Evolutionary conservation across 2,329 filamentous ascomycete genomes (phyloP), one percentile per base, ranked within the genome.

Genomic region (Monosporascus cannonballus): DNA sequence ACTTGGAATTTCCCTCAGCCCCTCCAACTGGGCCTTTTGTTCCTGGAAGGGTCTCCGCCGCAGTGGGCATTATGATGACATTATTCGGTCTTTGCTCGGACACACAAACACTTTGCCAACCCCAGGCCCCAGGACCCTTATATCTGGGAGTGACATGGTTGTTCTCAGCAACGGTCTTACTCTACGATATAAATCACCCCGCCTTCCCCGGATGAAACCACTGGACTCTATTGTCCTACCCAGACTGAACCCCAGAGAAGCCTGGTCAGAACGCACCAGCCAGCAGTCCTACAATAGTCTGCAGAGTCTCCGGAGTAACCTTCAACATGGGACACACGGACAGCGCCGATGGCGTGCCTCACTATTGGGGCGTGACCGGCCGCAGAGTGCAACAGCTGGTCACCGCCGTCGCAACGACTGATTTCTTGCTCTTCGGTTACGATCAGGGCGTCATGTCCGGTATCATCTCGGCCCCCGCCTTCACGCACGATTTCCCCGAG

Each of bases 371-470:
- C 55, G 56, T 52, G 59, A 64, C 64, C 47, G 65, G 65, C 47
- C 55, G 54, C 42, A 56, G 44, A 6, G 49, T 68, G 37, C 65
- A 68, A 55, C 54, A 52, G 25, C 48, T 66, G 42, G 60, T 68
- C 54, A 68, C 65, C 9, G 53, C 54, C 52, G 60, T 66, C 49
- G 58, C 64, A 48, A 61, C 59, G 42, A 56, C 62, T 54, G 54
- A 66, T 58, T 61, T 64, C 59, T 34, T 65, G 52, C 54, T 65
- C 30, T 61, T 65, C 54, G 65, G 64, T 22, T 68, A 66, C 45
- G 65, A 67, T 48, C 65, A 67, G 49, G 65, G 65, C 49, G 65
- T 67, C 37, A 68, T 68, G 65, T 64, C 64, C 15, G 65, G 65
- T 39, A 67, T 66, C 54, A 63, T 67, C 30, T 60, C 62, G 1